Percentiles rank a stretch among this genome's conserved stretches.
phyloP scores from a whole-genome alignment of 1,139 yeast species.

The Saccharomyces hybrid region DNA sequence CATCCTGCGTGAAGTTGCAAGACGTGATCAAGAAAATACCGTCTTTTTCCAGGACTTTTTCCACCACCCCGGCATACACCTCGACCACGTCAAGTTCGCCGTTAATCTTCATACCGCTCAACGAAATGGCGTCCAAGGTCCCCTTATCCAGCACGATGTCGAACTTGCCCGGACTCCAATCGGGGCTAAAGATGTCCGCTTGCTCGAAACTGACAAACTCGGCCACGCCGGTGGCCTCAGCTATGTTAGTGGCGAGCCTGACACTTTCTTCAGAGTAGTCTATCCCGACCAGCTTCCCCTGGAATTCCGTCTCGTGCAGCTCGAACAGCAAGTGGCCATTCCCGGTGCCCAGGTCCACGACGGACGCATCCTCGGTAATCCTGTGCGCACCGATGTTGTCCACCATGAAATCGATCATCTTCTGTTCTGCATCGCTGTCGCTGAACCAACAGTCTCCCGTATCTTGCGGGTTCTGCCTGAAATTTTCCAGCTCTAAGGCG shows the following conservation, averaged over 20 bases:
- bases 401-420: slow-evolving; percentile 61
- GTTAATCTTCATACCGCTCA: slow-evolving; percentile 50
- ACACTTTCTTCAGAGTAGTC: slow-evolving; percentile 83
- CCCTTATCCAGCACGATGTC: slow-evolving; percentile 88
- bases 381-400: slow-evolving; percentile 34
- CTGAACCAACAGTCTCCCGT: slow-evolving; percentile 96
- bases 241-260: slow-evolving; percentile 58
- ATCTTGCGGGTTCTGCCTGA: slow-evolving; percentile 63
- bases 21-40: slow-evolving; percentile 76
- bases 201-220: slow-evolving; percentile 36
- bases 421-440: slow-evolving; percentile 83
- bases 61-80: slow-evolving; percentile 57
- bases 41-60: slow-evolving; percentile 44
- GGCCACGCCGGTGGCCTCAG: slow-evolving; percentile 35
- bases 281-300: slow-evolving; percentile 54
- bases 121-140: slow-evolving; percentile 91
- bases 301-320: slow-evolving; percentile 52
- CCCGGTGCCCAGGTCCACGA: slow-evolving; percentile 89
- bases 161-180: slow-evolving; percentile 37
- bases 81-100: slow-evolving; percentile 34
- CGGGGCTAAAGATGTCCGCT: slow-evolving; percentile 38
- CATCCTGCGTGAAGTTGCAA: slow-evolving; percentile 88
- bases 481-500: slow-evolving; percentile 61
- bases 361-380: slow-evolving; percentile 31
- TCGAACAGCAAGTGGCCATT: slow-evolving; percentile 84